Conservation (phyloP, 2,329 filamentous ascomycete genomes). For the Cryphonectria naterciae region DNA sequence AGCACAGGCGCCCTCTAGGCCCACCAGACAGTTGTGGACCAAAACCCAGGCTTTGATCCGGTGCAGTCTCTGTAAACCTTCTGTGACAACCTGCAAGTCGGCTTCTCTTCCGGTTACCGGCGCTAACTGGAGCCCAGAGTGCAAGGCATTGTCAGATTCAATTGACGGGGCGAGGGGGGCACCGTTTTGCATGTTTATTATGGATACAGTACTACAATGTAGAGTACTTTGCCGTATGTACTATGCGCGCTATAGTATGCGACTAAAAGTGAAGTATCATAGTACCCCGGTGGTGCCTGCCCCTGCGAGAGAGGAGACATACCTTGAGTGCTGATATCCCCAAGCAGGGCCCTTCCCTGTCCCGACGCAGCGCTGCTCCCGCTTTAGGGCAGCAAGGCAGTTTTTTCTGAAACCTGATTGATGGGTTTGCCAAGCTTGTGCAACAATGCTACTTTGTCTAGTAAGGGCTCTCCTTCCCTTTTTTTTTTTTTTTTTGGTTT, state of each 20-base stretch:
- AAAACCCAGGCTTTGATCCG: background rate
- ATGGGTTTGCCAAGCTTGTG: conserved; percentile 20
- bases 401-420: conserved; percentile 23
- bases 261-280: no score
- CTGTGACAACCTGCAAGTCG: conserved; percentile 16
- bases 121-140: conserved; percentile 15
- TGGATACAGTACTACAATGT: background rate
- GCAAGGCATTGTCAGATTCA: background rate
- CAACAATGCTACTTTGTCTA: conserved; percentile 21
- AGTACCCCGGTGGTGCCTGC: background rate
- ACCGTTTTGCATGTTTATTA: conserved; percentile 10
- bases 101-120: conserved; percentile 26
- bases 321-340: background rate
- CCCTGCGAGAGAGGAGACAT: background rate
- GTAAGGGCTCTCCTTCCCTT: background rate
- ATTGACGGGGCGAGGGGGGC: conserved; percentile 10
- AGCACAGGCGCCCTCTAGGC: background rate
- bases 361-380: background rate
- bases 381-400: background rate
- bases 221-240: background rate
- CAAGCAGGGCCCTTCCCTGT: conserved; percentile 26
- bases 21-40: background rate
- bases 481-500: no score
- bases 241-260: background rate
- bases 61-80: background rate